Evolutionary conservation across 2,329 filamentous ascomycete species (phyloP).

Genomic region (Alternaria rosae): DNA sequence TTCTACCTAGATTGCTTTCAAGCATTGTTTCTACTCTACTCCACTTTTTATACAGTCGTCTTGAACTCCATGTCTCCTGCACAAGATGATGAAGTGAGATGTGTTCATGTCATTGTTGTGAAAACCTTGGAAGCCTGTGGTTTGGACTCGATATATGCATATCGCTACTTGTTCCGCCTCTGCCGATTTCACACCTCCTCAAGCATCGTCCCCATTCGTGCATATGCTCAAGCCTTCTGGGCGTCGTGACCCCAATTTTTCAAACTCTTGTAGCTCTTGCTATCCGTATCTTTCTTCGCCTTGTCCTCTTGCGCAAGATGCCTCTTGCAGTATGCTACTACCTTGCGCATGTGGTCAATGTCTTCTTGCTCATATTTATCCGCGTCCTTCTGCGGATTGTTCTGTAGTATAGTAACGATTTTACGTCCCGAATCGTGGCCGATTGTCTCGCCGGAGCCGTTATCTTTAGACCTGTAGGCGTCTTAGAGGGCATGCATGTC

Average conservation of each 20-base stretch:
- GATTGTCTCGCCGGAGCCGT: slow-evolving; percentile 65
- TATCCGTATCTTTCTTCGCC: slow-evolving; percentile 63
- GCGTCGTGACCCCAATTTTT: slow-evolving; percentile 50
- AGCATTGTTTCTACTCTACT: neutral
- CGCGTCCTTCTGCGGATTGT: slow-evolving; percentile 66
- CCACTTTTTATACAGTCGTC: neutral
- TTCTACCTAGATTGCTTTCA: neutral
- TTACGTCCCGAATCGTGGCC: slow-evolving; percentile 69
- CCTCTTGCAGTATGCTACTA: slow-evolving; percentile 71
- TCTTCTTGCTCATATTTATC: slow-evolving; percentile 65
- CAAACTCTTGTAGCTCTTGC: slow-evolving; percentile 59
- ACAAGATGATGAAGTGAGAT: neutral
- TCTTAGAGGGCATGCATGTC: neutral
- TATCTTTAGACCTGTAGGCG: slow-evolving; percentile 53
- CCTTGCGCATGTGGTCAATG: slow-evolving; percentile 67
- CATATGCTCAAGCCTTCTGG: slow-evolving; percentile 29
- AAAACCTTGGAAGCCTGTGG: neutral
- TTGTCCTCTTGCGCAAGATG: slow-evolving; percentile 71
- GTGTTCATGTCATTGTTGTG: neutral
- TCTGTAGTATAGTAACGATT: slow-evolving; percentile 69
- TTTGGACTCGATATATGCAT: neutral
- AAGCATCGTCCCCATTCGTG: neutral
- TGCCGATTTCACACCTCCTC: neutral
- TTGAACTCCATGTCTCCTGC: neutral
- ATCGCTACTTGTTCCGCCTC: neutral